phyloP scores from a whole-genome alignment of 495 filamentous ascomycete genomes.

The Xylaria scruposa region DNA sequence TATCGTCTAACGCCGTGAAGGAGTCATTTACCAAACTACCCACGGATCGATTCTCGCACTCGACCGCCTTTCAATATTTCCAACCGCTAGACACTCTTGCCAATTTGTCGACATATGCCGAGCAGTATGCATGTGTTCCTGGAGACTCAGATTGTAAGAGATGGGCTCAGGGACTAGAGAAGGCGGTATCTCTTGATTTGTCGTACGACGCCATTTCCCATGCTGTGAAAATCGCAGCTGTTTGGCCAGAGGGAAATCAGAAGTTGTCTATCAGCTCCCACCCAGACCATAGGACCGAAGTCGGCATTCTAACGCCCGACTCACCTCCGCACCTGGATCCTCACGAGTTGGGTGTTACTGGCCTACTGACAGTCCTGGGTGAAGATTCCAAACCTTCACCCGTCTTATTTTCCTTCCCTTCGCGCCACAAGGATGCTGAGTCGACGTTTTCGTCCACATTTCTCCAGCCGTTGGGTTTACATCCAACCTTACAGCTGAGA shows the following conservation, averaged over 20 bases:
- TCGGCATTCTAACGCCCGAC: slow-evolving; percentile 80
- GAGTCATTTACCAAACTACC: slow-evolving; percentile 71
- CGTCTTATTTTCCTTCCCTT: slow-evolving; percentile 88
- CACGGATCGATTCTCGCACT: slow-evolving; percentile 68
- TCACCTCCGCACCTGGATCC: slow-evolving; percentile 62
- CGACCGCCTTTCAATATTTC: slow-evolving; percentile 73
- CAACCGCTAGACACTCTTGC: slow-evolving; percentile 63
- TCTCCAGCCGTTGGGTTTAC: slow-evolving; percentile 77
- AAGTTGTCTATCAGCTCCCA: slow-evolving; percentile 48
- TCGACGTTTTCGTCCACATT: slow-evolving; percentile 60
- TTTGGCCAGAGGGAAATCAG: slow-evolving; percentile 59
- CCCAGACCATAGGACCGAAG: slow-evolving; percentile 63
- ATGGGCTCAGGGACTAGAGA: slow-evolving; percentile 41
- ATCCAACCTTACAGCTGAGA: slow-evolving; percentile 77
- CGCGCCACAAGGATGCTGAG: slow-evolving; percentile 73
- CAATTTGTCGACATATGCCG: slow-evolving; percentile 63
- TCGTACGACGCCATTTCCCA: slow-evolving; percentile 78
- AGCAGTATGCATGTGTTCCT: slow-evolving; percentile 60
- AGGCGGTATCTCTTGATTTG: slow-evolving; percentile 73
- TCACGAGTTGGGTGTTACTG: slow-evolving; percentile 78
- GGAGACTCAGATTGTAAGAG: slow-evolving; percentile 44
- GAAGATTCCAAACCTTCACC: slow-evolving; percentile 69
- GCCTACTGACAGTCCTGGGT: slow-evolving; percentile 79
- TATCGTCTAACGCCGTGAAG: slow-evolving; percentile 46
- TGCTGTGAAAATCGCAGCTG: slow-evolving; percentile 65